Evolutionary conservation across 1,284 basidiomycete species (phyloP).

Genomic region (Taiwanofungus camphoratus): DNA sequence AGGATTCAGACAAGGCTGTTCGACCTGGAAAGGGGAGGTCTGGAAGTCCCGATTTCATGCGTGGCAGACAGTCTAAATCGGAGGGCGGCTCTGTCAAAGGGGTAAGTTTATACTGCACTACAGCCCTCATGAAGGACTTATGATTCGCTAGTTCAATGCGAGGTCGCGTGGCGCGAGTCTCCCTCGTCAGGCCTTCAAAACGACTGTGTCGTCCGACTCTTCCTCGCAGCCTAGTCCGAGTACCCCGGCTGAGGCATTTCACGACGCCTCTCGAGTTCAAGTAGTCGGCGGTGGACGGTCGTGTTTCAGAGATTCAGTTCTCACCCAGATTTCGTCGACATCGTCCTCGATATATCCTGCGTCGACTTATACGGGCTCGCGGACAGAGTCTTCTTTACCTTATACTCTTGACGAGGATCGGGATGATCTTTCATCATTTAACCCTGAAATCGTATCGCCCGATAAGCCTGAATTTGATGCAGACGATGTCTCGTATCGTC

Average conservation of each 20-base stretch:
- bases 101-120: conserved; percentile 16
- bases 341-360: conserved; percentile 73
- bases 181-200: conserved; percentile 30
- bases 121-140: conserved; percentile 5
- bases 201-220: conserved; percentile 27
- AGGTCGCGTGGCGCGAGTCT: conserved; percentile 32
- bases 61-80: conserved; percentile 23
- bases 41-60: conserved; percentile 20
- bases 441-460: conserved; percentile 35
- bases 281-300: conserved; percentile 19
- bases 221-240: conserved; percentile 32
- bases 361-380: conserved; percentile 54
- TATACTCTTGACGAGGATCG: conserved; percentile 43
- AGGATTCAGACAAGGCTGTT: background rate
- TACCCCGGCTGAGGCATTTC: conserved; percentile 25
- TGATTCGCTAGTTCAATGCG: conserved; percentile 13
- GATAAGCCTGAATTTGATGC: conserved; percentile 53
- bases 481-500: conserved; percentile 77
- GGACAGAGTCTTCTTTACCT: conserved; percentile 51
- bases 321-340: conserved; percentile 48
- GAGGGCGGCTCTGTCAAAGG: conserved; percentile 23
- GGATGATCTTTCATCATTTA: conserved; percentile 41
- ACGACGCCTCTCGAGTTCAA: conserved; percentile 20
- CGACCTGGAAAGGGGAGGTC: conserved; percentile 17
- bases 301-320: conserved; percentile 41